Evolutionary conservation across 495 filamentous ascomycete genomes (phyloP).

Genomic region (Aspergillus campestris): DNA sequence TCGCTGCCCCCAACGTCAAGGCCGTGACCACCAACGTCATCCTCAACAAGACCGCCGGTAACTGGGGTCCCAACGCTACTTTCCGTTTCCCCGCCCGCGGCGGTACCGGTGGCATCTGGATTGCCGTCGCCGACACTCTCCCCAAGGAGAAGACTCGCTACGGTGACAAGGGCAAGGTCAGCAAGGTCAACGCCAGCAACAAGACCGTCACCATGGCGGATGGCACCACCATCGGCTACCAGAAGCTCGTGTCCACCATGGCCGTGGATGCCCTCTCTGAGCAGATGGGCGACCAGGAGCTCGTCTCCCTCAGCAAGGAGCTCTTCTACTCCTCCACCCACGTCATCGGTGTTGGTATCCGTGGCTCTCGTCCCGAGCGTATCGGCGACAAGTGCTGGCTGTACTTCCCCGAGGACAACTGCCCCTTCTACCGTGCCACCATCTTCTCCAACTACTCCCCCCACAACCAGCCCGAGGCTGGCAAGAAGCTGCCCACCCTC

Average conservation of each 20-base stretch:
- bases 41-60: constrained; percentile 89
- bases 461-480: constrained; percentile 83
- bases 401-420: constrained; percentile 99
- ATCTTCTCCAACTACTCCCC: constrained; percentile 99
- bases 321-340: constrained; percentile 97
- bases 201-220: constrained; percentile 77
- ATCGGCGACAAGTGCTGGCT: constrained; percentile 99
- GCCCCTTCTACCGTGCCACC: constrained; percentile 98
- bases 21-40: constrained; percentile 89
- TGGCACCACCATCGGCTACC: constrained; percentile 84
- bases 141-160: constrained; percentile 86
- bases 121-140: constrained; percentile 88
- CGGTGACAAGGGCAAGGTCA: constrained; percentile 76
- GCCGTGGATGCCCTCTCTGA: constrained; percentile 84
- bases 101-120: constrained; percentile 98
- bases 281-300: constrained; percentile 76
- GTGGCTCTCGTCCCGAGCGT: constrained; percentile 83
- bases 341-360: constrained; percentile 92
- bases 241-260: constrained; percentile 94
- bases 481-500: constrained; percentile 77
- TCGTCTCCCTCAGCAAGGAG: constrained; percentile 74
- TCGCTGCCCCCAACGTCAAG: constrained; percentile 96
- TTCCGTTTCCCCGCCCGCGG: constrained; percentile 97
- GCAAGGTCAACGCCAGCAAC: constrained; percentile 72
- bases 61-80: constrained; percentile 96